Base-by-base conservation (phyloP, 495 filamentous ascomycete genomes). In the Penicillium argentinense region DNA sequence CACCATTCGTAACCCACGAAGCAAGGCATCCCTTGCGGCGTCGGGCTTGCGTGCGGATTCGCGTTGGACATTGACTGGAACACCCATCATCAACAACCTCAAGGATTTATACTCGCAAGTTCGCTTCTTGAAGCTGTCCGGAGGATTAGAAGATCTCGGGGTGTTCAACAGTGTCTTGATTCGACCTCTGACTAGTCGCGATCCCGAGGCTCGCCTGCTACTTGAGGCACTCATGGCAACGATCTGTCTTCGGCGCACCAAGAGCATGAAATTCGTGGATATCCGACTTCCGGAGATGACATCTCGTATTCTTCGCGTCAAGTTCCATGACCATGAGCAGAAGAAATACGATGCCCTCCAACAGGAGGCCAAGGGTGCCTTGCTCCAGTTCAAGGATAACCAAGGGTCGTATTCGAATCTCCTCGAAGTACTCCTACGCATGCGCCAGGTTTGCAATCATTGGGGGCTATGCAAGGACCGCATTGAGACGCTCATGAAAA, bases 231-330 rank as follows among this genome's bases (percentile, higher is more conserved):
- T 96, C 33, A 93, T 95, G 81, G 73, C 71, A 5, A 87, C 86
- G n/a, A 77, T 95, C 21, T 95, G 88, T 55, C 74, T 97, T 17
- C 79, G 91, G 27, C 81, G 91, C 19, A 83, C 84, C 53, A 97
- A 97, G 66, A 84, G 91, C 42, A 96, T 96, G 91, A 77, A 76
- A 8, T 96, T 96, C 49, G 76, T 97, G 33, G 88, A 97, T 52
- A 68, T 96, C 9, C 83, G 83, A 39, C 76, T 96, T 1, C 91
- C 91, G 1, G 68, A 82, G 8, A 79, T 93, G 47, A 85, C 83
- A 0, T 90, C 91, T 57, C 91, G 87, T 43, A 73, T 93, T n/a
- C 82, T 92, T 57, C 78, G 79, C 6, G 81, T 97, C 52, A 76
- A 83, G 19, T 91, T 95, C 60, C 78, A 83, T 28, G 61, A 77